Evolutionary conservation across 1,284 basidiomycete genomes (phyloP).

Genomic region (Laetiporus sulphureus): DNA sequence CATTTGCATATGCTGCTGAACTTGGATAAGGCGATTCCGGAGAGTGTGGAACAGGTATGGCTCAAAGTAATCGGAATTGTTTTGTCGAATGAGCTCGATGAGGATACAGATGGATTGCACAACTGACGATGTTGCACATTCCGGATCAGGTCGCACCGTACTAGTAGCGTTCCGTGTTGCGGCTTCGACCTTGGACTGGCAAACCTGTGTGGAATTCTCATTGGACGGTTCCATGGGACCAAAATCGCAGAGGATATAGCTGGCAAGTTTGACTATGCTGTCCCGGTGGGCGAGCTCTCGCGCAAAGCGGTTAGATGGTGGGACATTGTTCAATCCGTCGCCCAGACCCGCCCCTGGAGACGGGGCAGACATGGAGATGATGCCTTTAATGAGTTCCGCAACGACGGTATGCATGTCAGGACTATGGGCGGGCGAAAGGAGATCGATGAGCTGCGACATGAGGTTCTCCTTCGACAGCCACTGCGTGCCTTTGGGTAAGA

Average conservation of each 20-base stretch:
- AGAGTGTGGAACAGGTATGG: conserved; percentile 97
- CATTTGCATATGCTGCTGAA: conserved; percentile 57
- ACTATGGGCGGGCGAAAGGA: conserved; percentile 77
- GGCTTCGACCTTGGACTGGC: background rate
- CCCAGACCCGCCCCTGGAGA: conserved; percentile 69
- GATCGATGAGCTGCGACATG: conserved; percentile 74
- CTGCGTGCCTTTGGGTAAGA: conserved; percentile 38
- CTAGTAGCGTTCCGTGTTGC: background rate
- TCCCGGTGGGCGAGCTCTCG: conserved; percentile 81
- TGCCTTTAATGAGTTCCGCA: conserved; percentile 89
- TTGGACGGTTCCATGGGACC: conserved; percentile 17
- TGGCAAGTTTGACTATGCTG: conserved; percentile 68
- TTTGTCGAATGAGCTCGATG: conserved; percentile 96
- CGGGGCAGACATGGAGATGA: conserved; percentile 92
- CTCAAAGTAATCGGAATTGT: conserved; percentile 99
- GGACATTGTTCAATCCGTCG: conserved; percentile 58
- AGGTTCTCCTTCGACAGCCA: conserved; percentile 88
- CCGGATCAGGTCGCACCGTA: conserved; percentile 48
- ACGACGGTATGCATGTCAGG: conserved; percentile 84
- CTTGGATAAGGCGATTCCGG: conserved; percentile 82
- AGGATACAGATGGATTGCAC: conserved; percentile 86
- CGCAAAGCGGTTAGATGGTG: conserved; percentile 84
- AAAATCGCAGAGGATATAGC: conserved; percentile 78
- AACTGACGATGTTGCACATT: conserved; percentile 83
- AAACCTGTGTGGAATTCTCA: no score